These are phyloP conservation scores for Eucalyptus tenuipes DNA, from an alignment of 345 rosid species.

Conservation along the genomic window DNA sequence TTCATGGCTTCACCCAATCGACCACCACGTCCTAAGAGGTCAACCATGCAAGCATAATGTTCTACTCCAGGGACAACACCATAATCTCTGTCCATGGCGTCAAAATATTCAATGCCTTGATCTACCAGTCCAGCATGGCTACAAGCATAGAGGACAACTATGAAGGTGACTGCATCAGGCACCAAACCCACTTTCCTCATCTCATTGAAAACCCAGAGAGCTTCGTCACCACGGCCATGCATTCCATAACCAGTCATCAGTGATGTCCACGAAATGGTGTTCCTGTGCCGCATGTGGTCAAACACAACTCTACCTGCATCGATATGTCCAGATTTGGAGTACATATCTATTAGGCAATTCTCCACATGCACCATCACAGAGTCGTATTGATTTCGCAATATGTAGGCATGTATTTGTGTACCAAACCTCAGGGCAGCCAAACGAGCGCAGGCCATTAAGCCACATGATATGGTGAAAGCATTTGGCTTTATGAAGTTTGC, in stretches of 20 bases:
- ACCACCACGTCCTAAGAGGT: conserved; percentile 76
- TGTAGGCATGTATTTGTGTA: conserved; percentile 59
- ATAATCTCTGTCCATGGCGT: conserved; percentile 37
- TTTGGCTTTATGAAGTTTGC: conserved; percentile 45
- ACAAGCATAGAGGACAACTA: conserved; percentile 73
- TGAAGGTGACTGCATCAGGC: conserved; percentile 60
- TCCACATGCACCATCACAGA: conserved; percentile 22
- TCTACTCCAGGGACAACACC: conserved; percentile 45
- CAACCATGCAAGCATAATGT: conserved; percentile 83
- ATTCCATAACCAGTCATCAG: conserved; percentile 77
- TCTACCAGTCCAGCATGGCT: conserved; percentile 84
- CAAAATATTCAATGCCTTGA: conserved; percentile 54
- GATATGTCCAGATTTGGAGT: conserved; percentile 64
- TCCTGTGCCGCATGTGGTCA: conserved; percentile 39
- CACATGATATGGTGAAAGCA: conserved; percentile 65
- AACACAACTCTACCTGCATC: conserved; percentile 48
- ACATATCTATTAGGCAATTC: conserved; percentile 83
- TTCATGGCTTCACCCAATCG: conserved; percentile 45
- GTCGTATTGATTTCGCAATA: conserved; percentile 37
- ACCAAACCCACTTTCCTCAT: conserved; percentile 47
- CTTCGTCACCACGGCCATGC: conserved; percentile 72
- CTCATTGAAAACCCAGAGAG: conserved; percentile 38
- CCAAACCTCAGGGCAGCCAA: conserved; percentile 61
- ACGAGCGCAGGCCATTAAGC: conserved; percentile 71
- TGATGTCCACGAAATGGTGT: conserved; percentile 78